Conservation (phyloP, 2,329 filamentous ascomycete species). For the Pseudogymnoascus sp. region DNA sequence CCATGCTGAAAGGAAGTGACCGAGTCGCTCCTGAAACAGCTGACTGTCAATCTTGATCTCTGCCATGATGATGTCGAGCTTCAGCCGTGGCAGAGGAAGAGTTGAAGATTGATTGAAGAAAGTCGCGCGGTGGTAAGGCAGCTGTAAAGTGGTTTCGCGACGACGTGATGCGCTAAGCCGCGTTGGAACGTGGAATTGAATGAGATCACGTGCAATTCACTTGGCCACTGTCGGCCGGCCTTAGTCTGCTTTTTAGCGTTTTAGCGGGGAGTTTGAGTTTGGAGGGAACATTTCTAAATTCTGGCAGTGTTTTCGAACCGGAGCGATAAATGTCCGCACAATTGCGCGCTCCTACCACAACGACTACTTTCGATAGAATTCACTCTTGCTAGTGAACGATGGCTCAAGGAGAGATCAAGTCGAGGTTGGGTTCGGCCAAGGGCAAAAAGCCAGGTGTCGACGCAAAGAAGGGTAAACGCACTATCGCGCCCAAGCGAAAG, state of each 20-base stretch:
- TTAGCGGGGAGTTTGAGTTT: not conserved
- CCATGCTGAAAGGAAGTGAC: constrained; percentile 82
- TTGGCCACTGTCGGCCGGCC: not conserved
- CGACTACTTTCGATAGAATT: not conserved
- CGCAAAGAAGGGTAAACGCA: constrained; percentile 49
- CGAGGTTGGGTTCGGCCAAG: constrained; percentile 22
- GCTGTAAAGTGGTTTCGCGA: constrained; percentile 4
- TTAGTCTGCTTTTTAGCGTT: not conserved
- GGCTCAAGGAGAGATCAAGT: constrained; percentile 29
- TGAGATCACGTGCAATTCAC: not conserved
- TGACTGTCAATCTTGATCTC: constrained; percentile 95
- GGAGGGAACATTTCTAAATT: not conserved
- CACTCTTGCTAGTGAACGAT: constrained; percentile 15
- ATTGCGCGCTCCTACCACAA: not conserved
- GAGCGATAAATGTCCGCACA: not conserved
- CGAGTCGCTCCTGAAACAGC: constrained; percentile 87
- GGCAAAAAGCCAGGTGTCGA: constrained; percentile 30
- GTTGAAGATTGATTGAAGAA: not conserved
- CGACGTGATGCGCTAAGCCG: constrained; percentile 4
- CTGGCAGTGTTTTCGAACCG: not conserved
- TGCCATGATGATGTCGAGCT: constrained; percentile 32
- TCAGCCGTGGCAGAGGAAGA: not conserved
- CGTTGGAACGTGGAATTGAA: not conserved
- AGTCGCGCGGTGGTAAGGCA: constrained; percentile 5
- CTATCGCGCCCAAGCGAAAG: constrained; percentile 60